Evolutionary conservation across 352 stramenopile species (phyloP).

Genomic region (Phytophthora cryptogea): DNA sequence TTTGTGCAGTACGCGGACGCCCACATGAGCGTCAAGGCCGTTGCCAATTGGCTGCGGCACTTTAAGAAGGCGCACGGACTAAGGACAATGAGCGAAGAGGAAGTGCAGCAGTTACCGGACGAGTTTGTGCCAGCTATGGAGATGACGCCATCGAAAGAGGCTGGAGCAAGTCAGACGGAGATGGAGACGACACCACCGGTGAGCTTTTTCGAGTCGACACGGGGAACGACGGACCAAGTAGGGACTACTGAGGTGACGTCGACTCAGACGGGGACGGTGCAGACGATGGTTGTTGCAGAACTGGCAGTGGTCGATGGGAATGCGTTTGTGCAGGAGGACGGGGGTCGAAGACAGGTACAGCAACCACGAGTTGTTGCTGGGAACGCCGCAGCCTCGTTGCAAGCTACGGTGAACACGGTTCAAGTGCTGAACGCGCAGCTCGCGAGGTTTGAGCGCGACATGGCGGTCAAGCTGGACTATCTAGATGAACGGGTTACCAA

Average conservation of each 20-base stretch:
- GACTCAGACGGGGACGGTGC: neutral
- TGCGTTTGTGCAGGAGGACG: conserved; percentile 14
- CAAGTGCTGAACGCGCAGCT: conserved; percentile 55
- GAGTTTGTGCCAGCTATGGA: conserved; percentile 72
- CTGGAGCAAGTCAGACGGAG: neutral
- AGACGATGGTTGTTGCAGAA: neutral
- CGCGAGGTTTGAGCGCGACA: conserved; percentile 53
- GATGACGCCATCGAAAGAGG: conserved; percentile 26
- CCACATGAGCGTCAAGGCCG: conserved; percentile 44
- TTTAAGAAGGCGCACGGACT: conserved; percentile 74
- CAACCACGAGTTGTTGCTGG: too few species aligned
- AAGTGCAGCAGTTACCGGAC: conserved; percentile 54
- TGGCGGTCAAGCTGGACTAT: conserved; percentile 60
- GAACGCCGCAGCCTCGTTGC: conserved; percentile 21
- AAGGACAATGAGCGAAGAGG: conserved; percentile 52
- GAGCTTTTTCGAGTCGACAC: conserved; percentile 2
- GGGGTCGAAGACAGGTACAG: neutral
- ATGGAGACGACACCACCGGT: neutral
- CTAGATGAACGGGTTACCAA: conserved; percentile 70
- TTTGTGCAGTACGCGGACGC: conserved; percentile 71
- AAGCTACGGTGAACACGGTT: conserved; percentile 35
- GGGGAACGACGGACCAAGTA: too few species aligned
- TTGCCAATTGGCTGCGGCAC: conserved; percentile 65
- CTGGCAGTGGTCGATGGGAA: conserved; percentile 15
- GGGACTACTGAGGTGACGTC: too few species aligned